Conservation (phyloP, 495 filamentous ascomycete genomes). For the Daldinia concentrica region DNA sequence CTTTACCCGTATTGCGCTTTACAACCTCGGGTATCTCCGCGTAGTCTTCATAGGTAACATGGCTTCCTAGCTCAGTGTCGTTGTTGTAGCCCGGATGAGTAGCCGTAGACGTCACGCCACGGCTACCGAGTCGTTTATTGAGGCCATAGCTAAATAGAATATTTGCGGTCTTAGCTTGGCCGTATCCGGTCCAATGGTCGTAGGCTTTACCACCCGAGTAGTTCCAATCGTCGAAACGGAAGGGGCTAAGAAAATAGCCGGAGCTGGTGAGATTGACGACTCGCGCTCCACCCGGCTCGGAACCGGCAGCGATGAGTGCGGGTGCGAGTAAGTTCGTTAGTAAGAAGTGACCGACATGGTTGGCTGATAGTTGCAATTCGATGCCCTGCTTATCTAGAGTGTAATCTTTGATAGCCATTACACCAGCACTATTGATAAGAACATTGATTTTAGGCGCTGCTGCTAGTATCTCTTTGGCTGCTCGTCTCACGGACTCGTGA, state of each 20-base stretch:
- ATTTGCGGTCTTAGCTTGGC: conserved; percentile 60
- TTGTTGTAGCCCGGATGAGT: conserved; percentile 52
- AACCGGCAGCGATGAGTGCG: conserved; percentile 31
- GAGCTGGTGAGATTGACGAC: conserved; percentile 54
- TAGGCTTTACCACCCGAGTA: conserved; percentile 52
- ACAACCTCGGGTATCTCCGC: conserved; percentile 6
- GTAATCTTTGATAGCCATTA: conserved; percentile 56
- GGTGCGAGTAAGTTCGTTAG: conserved; percentile 53
- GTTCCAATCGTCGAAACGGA: conserved; percentile 51
- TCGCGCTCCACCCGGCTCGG: conserved; percentile 29
- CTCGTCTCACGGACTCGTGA: conserved; percentile 52
- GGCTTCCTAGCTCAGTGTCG: conserved; percentile 12
- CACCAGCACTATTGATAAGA: conserved; percentile 69
- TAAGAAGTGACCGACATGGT: conserved; percentile 40
- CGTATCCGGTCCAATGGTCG: conserved; percentile 54
- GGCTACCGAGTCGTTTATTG: conserved; percentile 44
- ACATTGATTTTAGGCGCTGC: conserved; percentile 50
- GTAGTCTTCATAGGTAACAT: conserved; percentile 27
- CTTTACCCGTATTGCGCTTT: conserved; percentile 25
- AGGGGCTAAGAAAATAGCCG: conserved; percentile 37
- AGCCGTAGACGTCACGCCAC: conserved; percentile 45
- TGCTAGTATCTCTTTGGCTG: conserved; percentile 49
- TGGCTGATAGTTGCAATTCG: conserved; percentile 56
- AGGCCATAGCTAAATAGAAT: conserved; percentile 56
- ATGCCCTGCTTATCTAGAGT: conserved; percentile 41